phyloP scores from a whole-genome alignment of 1,284 basidiomycete genomes.

The Melampsora americana region DNA sequence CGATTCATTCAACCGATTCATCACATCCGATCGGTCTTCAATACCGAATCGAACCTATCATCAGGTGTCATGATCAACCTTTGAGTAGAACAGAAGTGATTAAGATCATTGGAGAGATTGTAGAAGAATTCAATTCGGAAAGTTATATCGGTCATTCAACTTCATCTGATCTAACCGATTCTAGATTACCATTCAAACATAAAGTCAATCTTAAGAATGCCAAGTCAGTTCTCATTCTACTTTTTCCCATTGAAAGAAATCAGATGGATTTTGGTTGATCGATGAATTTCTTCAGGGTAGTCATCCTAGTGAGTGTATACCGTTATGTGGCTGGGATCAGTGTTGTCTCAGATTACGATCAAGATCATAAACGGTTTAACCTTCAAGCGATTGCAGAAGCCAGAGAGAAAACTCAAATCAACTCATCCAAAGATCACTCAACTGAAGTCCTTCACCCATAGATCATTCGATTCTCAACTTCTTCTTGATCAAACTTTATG shows the following conservation, averaged over 20 bases:
- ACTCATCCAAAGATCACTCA: too few species aligned
- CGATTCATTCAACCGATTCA: background rate
- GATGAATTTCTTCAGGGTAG: conserved; percentile 19
- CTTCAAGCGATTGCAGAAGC: conserved; percentile 23
- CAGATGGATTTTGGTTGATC: too few species aligned
- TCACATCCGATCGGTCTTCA: background rate
- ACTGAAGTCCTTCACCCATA: too few species aligned
- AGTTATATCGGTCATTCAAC: background rate
- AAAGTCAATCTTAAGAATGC: conserved; percentile 27
- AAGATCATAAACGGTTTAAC: conserved; percentile 30
- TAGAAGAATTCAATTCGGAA: conserved; percentile 21
- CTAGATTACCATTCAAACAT: background rate
- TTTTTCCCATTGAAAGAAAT: too few species aligned
- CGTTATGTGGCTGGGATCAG: conserved; percentile 19
- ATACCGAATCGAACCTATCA: conserved; percentile 30
- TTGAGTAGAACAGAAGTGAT: conserved; percentile 29
- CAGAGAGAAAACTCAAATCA: conserved; percentile 4
- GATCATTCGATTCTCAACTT: too few species aligned
- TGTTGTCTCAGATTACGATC: conserved; percentile 19
- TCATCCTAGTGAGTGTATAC: conserved; percentile 27
- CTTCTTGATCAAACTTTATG: too few species aligned
- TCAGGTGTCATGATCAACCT: conserved; percentile 31
- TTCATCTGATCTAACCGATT: background rate
- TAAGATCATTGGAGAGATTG: conserved; percentile 14
- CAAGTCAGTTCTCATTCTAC: conserved; percentile 22